Evolutionary conservation across 768 basidiomycete species (phyloP), one percentile per base, ranked within the genome.

Genomic region (Leccinellum albellum): DNA sequence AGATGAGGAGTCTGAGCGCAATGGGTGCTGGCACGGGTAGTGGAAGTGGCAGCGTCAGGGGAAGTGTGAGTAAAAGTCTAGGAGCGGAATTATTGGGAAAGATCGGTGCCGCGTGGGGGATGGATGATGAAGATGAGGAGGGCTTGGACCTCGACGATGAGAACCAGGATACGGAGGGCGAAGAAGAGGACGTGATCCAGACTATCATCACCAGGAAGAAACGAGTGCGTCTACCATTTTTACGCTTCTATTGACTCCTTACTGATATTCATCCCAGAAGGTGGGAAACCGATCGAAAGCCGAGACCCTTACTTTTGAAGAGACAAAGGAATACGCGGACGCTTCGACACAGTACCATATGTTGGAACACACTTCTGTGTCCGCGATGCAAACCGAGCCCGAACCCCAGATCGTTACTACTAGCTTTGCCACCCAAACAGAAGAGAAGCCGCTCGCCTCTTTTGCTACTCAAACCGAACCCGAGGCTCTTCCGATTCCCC

Each of bases 191-290:
- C 65, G 83, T 89, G 40, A 83, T 89, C 57, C 87, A 94, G 71
- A 94, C 92, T 3, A 94, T 95, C 61, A 93, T 95, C 63, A 94
- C 91, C 2, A 77, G 90, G 57, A 88, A 84, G 66, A 90, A 88
- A 73, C 78, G 88, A 77, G 87, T 87, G 65, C 24, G 75, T 64
- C n/a, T 17, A 17, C 20, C 49, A 20, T 48, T 55, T 49, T 29
- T 35, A n/a, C 45, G 13, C 13, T 29, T 53, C 13, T 1, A 3
- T 1, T 47, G 50, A 75, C 5, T 48, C 23, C 10, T 59, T 46
- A 42, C 58, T 64, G 33, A 64, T 46, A 50, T 61, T 37, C 29
- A 8, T 32, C 13, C 6, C 69, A 90, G 88, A 89, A 88, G 71
- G 84, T 90, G 33, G 78, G 82, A 4, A 80, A 80, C 72, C 83